Evolutionary conservation across 1,284 basidiomycete genomes (phyloP), one percentile per base, ranked within the genome.

Genomic region (Malassezia vespertilionis): DNA sequence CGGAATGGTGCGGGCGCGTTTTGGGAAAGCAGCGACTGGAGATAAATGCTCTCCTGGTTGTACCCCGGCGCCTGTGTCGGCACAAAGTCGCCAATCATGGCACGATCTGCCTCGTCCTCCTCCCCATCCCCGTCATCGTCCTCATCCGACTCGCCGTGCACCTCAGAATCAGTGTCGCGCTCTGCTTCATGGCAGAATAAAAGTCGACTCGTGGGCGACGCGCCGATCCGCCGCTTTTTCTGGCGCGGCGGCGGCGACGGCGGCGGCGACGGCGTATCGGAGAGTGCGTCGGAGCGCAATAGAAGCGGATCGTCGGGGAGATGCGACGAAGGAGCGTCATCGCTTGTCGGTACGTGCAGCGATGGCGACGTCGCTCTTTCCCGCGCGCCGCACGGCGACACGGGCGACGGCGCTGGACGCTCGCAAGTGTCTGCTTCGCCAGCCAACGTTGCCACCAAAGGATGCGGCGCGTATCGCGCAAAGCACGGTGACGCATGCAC

Each of bases 161-260:
- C 74, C 21, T 67, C 75, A 60, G 86, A 85, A 54, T 84, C 83
- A 18, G 84, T 86, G 14, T 83, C 85, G 60, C 86, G 83, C 21
- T 73, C 73, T 1, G 85, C 71, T 80, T 82, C 41, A 77, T 74
- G 57, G 82, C 81, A 48, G 80, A 75, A 71, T 77, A 77, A 9
- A 56, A 54, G n/a, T n/a, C 15, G 42, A 30, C 18, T 33, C 12
- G 24, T 41, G 40, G 73, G 74, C 58, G 80, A 79, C 55, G 71
- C 65, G 66, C 33, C 49, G 57, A 32, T 65, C 71, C 28, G 31
- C 31, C 31, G 31, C 31, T 32, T 32, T 32, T 32, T 32, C 7
- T 15, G 31, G 31, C 7, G 31, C 12, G 31, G 12, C 11, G 21
- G 40, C 21, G 31, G 38, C 5, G 27, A 21, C n/a, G 24, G 33